Evolutionary conservation across 805 yeast species (phyloP), one percentile per base, ranked within the genome.

Genomic region (Zygosaccharomyces lentus): DNA sequence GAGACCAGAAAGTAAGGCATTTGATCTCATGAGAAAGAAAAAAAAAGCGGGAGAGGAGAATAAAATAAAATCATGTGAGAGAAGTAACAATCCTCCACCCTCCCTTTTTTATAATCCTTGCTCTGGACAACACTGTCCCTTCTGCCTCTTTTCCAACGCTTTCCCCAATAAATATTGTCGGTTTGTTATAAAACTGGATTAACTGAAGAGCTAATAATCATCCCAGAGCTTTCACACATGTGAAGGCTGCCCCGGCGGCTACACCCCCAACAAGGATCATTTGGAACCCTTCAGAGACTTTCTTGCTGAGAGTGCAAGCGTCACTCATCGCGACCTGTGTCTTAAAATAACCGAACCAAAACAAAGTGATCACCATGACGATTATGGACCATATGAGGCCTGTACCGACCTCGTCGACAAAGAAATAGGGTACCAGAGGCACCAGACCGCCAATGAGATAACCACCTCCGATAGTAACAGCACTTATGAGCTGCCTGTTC

Each of bases 221-320:
- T 40, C 59, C 96, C 50, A 91, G 81, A 52, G 83, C 65, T 63
- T 81, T 84, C 27, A 91, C 99, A 62, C 90, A 77, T 37, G 79
- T 80, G 96, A 96, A 91, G 9, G 99, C 99, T 19, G 95, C 86
- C 4, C 96, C 95, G 4, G 99, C 98, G 17, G 99, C 98, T 26
- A 85, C 71, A n/a, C 97, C 95, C 32, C 99, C 99, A 41, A 87
- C 90, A n/a, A 84, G 67, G 44, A 88, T 81, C 98, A 93, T 91
- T 68, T 88, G 95, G 15, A 84, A 47, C 36, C 97, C 98, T 66
- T 90, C 96, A 42, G 73, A 69, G 3, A 84, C 68, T 59, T 83
- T 84, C 52, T 77, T 79, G 51, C 62, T 57, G 1, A 63, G 58
- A n/a, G 87, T 75, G 56, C 86, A 78, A 50, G 81, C 89, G 19